These are phyloP conservation scores for Saccharomycopsis fodiens DNA, from an alignment of 805 yeast species.

Conservation along the genomic window DNA sequence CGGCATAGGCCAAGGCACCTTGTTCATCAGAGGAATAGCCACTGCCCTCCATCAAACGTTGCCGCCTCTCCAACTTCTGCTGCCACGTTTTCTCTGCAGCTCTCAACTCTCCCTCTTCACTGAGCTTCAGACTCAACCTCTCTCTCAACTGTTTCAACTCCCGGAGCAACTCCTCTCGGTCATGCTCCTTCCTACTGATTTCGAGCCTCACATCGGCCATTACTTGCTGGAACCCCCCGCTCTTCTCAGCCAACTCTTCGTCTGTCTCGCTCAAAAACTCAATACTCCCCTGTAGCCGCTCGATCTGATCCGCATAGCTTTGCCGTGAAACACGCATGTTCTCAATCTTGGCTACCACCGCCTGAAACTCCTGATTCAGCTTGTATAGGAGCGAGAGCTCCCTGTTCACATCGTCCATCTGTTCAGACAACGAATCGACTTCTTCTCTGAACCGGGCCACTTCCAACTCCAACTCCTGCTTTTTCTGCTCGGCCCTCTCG, in stretches of 20 bases:
- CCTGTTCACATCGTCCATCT: constrained; percentile 45
- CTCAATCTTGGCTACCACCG: constrained; percentile 55
- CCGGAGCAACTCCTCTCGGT: constrained; percentile 22
- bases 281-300: constrained; percentile 41
- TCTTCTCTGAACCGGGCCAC: constrained; percentile 41
- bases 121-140: constrained; percentile 24
- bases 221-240: constrained; percentile 26
- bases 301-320: constrained; percentile 42
- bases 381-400: constrained; percentile 60
- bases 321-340: constrained; percentile 41
- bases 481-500: constrained; percentile 41
- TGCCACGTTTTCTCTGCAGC: constrained; percentile 25
- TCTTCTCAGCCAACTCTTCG: constrained; percentile 24
- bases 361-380: constrained; percentile 75
- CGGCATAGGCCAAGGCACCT: neutral
- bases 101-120: constrained; percentile 37
- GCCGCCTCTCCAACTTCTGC: constrained; percentile 17
- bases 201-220: constrained; percentile 18
- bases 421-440: constrained; percentile 39
- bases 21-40: neutral
- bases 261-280: constrained; percentile 37
- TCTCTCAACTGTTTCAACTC: constrained; percentile 19
- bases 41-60: constrained; percentile 2
- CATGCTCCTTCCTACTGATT: constrained; percentile 16
- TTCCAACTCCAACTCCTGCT: constrained; percentile 35